Base-by-base conservation (phyloP, 352 stramenopile genomes). In the Pythium aphanidermatum region DNA sequence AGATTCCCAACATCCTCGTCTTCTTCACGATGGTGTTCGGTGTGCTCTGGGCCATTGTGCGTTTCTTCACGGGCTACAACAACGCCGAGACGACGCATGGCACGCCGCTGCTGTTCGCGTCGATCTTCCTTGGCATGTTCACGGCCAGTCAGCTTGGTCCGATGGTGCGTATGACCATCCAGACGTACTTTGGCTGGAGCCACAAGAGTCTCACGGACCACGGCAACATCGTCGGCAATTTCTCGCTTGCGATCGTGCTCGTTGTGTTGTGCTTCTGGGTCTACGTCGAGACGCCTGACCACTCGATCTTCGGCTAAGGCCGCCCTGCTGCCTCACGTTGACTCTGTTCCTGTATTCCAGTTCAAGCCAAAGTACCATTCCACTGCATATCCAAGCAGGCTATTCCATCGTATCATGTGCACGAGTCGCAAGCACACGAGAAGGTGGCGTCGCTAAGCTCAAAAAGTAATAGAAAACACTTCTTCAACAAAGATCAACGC, bases 111-210 rank as follows among this genome's bases (percentile, higher is more conserved):
- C 55, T 92, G 10, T 82, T 56, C 29, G 77, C 81, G 23, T 66
- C 54, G 41, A 35, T 93, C 19, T 58, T 89, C 20, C 82, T 92
- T 69, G 80, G 77, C 10, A 51, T 87, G 17, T 90, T 80, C 60
- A 83, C 89, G 36, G 65, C 71, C 10, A 78, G 76, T 58, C 88
- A 89, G 51, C 58, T 92, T 24, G 78, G 68, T 16, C 77, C 80
- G 8, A 87, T 63, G 43, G 80, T 92, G 41, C 80, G 77, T 23
- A 92, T 92, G 80, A 90, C 65, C 49, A 83, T 86, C 50, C 80
- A 92, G 55, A 76, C 88, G 46, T 92, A 92, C 61, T 92, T 92
- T 55, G 80, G 80, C 46, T 92, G 80, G 80, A 90, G 77, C 54
- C 88, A 92, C 74, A 70, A 85, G 55, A 92, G 80, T 66, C 55